Evolutionary conservation across 805 yeast genomes (phyloP), one percentile per base, ranked within the genome.

Genomic region (Starmera pachycereana): DNA sequence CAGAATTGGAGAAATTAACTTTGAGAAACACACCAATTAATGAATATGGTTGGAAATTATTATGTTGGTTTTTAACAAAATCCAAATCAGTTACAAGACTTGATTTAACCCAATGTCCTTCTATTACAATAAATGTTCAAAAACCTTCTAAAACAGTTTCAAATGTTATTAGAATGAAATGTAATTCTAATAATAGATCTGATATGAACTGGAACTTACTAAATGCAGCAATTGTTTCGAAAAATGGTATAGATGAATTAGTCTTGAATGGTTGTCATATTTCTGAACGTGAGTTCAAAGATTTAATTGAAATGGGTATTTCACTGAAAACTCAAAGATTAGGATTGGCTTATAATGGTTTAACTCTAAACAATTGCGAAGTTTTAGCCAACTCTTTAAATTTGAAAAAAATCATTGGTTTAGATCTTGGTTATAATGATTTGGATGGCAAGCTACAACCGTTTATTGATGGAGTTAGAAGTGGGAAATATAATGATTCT

Each of bases 381-480:
- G 56, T 72, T 10, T 46, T 85, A n/a, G 75, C 78, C 2, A 58
- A 70, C 29, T 82, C 89, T 84, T 48, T 84, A 33, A 49, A 56
- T 42, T 60, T 52, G 12, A 58, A 60, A 36, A 62, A 53, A 25
- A 70, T 78, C 6, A 55, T 76, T 36, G 96, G 96, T 1, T 49
- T 89, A 9, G 96, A 88, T 63, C 52, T 89, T 9, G 96, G 94
- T 4, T 89, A 81, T 52, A 89, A 89, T 52, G 88, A 86, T 54
- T 60, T 76, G 36, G 55, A 61, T 37, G 67, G 62, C 3, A 63
- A 62, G 42, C 32, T 65, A 8, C 40, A 40, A 4, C 48, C 54
- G 4, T 56, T 65, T 27, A 43, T 51, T 18, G 48, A 47, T 9
- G 56, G 57, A 3, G 42, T 58, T 6, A 41, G 46, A 37, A 44